phyloP scores from a whole-genome alignment of 2,329 filamentous ascomycete genomes.

The Colletotrichum falcatum region DNA sequence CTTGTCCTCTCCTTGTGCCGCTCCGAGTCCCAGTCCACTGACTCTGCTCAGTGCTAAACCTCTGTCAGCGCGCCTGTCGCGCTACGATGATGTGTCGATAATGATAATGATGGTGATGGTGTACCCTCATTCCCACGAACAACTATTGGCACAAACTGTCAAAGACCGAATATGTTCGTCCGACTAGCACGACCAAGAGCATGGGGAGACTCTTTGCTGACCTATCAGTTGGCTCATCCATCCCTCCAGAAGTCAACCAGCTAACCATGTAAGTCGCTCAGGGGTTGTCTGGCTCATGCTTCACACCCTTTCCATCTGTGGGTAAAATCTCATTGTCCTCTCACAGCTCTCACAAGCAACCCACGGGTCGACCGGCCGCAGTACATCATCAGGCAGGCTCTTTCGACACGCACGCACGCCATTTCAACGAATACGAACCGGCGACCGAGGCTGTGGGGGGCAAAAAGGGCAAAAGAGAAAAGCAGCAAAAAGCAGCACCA shows the following conservation, averaged over 20 bases:
- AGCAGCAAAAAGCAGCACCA: slow-evolving; percentile 8
- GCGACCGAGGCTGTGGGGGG: neutral
- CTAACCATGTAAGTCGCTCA: slow-evolving; percentile 29
- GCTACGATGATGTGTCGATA: neutral
- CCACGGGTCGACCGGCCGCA: slow-evolving; percentile 30
- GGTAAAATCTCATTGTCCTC: slow-evolving; percentile 18
- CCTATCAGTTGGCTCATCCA: slow-evolving; percentile 15
- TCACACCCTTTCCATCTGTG: slow-evolving; percentile 27
- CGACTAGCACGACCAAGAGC: slow-evolving; percentile 5
- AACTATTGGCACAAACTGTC: slow-evolving; percentile 1
- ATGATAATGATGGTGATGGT: neutral
- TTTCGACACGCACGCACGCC: slow-evolving; percentile 8
- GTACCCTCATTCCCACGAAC: neutral
- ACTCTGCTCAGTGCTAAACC: slow-evolving; percentile 3
- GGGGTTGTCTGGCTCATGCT: slow-evolving; percentile 27
- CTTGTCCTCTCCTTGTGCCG: slow-evolving; percentile 6
- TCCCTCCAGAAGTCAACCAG: slow-evolving; percentile 21
- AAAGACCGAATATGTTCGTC: slow-evolving; percentile 23
- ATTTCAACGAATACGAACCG: slow-evolving; percentile 26
- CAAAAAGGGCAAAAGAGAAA: slow-evolving; percentile 13
- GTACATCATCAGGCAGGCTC: slow-evolving; percentile 6
- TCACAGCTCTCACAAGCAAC: slow-evolving; percentile 12
- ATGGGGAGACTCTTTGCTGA: slow-evolving; percentile 6
- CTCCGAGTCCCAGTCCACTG: neutral
- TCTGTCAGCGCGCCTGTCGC: slow-evolving; percentile 9